A percentile compares a stretch with the other conserved stretches of the same genome.
phyloP scores from a whole-genome alignment of 2,329 filamentous ascomycete species.

The Pyrenochaeta sp. region DNA sequence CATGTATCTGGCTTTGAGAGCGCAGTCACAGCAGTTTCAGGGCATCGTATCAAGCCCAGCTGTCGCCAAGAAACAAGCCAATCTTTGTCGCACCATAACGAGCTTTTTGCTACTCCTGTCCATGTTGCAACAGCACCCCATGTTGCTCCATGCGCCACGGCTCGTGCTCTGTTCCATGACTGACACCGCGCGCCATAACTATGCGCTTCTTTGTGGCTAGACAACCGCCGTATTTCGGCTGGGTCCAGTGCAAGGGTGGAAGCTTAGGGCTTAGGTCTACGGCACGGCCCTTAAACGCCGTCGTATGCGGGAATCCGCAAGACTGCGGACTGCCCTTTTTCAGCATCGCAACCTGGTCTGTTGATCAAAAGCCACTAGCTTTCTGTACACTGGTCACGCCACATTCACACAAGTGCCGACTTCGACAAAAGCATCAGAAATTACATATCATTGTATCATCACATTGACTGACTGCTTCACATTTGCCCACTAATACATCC shows the following conservation, averaged over 20 bases:
- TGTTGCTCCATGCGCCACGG: constrained; percentile 20
- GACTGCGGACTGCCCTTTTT: no score
- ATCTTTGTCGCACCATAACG: constrained; percentile 11
- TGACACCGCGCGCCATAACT: constrained; percentile 13
- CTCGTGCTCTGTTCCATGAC: constrained; percentile 6
- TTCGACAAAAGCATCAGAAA: no score
- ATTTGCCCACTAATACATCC: no score
- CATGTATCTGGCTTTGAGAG: background rate
- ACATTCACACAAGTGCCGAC: no score
- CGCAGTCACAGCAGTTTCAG: background rate
- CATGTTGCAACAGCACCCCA: constrained; percentile 2
- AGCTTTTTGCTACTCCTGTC: constrained; percentile 8
- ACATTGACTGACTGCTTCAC: no score
- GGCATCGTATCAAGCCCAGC: constrained; percentile 6
- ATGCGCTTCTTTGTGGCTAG: constrained; percentile 14
- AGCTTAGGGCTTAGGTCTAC: background rate
- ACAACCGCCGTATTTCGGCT: constrained; percentile 12
- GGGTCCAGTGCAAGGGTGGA: background rate
- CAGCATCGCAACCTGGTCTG: no score
- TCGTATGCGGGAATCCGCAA: no score
- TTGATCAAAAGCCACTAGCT: no score
- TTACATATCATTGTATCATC: no score
- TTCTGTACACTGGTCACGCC: no score
- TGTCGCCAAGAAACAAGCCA: constrained; percentile 14
- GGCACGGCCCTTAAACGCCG: background rate